Evolutionary conservation across 192 early-diverging fungal species (phyloP), one percentile per base, ranked within the genome.

Genomic region (Martensiomyces pterosporus): DNA sequence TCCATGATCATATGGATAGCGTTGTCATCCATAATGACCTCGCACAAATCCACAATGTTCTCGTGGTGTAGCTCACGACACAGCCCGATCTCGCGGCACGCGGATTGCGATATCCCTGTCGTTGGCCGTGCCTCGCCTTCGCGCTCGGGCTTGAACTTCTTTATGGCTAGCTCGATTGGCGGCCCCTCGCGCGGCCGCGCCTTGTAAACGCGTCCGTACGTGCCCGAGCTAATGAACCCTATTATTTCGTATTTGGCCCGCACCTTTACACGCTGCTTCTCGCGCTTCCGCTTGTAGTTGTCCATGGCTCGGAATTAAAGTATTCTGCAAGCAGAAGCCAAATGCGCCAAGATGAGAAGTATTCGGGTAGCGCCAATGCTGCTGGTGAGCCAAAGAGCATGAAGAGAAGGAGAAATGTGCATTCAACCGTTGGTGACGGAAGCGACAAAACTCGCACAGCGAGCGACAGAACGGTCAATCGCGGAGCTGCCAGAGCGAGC

Each of bases 1-100:
- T 96, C 94, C 81, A 97, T 90, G 26, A 97, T 86, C 91, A 97
- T 95, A 47, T 89, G 84, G 24, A 97, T 94, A 5, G 89, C 87
- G 45, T 90, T 86, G 62, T 97, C 94, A 45, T 95, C 91, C 40
- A 96, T 60, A 0, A 94, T 52, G 0, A 97, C 94, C 58, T 97
- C 92, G 58, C 89, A 81, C 16, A 95, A 63, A 39, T 80, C 79
- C 14, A 95, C 79, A 40, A 95, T 79, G 67, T 97, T 97, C 48
- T 88, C 86, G 43, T 97, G 92, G 33, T 75, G 75, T 27, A 97
- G 78, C 58, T 97, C 94, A 22, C 90, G 79, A 46, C 93, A 95
- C 29, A 97, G 73, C 73, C 89, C 84, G 21, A 97, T 95, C 60
- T 97, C 94, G 56, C 94, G 74, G 43, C 87, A 91, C 8, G 94